These are phyloP conservation scores for Clonostachys byssicola DNA, from an alignment of 2,329 filamentous ascomycete species.

Conservation along the genomic window DNA sequence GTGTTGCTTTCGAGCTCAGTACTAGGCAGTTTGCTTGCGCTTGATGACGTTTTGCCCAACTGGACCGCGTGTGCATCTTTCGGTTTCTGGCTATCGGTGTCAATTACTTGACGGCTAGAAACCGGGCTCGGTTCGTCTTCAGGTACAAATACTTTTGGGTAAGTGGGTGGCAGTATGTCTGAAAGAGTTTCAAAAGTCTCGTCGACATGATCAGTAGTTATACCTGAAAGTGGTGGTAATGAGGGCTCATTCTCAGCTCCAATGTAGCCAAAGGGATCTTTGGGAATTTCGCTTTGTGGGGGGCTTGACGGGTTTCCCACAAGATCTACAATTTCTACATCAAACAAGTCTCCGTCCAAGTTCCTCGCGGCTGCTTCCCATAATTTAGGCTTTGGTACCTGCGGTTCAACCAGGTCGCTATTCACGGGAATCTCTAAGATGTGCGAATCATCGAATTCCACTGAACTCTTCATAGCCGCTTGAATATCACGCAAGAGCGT, in stretches of 20 bases:
- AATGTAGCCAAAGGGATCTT: conserved; percentile 34
- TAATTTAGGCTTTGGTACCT: conserved; percentile 33
- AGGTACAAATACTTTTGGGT: neutral
- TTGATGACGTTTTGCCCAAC: too few species aligned
- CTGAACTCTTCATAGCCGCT: conserved; percentile 53
- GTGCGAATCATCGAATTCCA: conserved; percentile 28
- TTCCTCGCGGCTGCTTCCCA: conserved; percentile 72
- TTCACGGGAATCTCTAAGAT: conserved; percentile 6
- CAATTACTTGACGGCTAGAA: too few species aligned
- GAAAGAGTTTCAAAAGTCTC: conserved; percentile 14
- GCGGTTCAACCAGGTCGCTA: conserved; percentile 27
- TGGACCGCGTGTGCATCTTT: too few species aligned
- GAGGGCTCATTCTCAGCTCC: conserved; percentile 6
- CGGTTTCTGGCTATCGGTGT: too few species aligned
- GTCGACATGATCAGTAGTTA: conserved; percentile 2
- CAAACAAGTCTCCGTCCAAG: conserved; percentile 57
- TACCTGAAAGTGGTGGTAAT: conserved; percentile 1
- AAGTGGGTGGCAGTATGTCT: conserved; percentile 11
- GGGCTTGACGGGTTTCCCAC: conserved; percentile 31
- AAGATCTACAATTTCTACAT: conserved; percentile 58
- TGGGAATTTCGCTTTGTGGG: conserved; percentile 11
- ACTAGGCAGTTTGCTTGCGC: too few species aligned
- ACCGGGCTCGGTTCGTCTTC: too few species aligned
- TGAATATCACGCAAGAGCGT: conserved; percentile 60
- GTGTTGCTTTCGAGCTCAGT: too few species aligned